Percentiles rank a stretch among this genome's conserved stretches.
Conservation (phyloP, 129 eudicot species). For the Flaveria trinervia region DNA sequence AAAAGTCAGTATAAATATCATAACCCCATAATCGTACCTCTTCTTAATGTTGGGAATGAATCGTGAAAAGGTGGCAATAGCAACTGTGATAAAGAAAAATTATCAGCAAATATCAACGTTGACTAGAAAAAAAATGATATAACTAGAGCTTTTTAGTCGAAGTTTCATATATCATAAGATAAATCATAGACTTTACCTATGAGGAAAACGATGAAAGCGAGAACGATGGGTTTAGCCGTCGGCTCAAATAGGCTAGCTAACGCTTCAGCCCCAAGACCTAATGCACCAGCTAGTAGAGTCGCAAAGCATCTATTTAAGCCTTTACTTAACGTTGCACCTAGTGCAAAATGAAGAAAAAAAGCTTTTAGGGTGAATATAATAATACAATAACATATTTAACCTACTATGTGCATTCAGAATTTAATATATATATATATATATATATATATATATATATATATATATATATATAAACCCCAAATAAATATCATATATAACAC, state of each 20-base stretch:
- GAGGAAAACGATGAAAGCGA: slow-evolving; percentile 55
- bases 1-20: slow-evolving; percentile 78
- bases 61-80: slow-evolving; percentile 57
- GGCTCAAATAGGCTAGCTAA: slow-evolving; percentile 58
- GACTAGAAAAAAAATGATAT: too few species aligned
- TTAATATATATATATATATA: background rate
- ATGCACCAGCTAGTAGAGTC: slow-evolving; percentile 67
- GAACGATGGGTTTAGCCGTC: slow-evolving; percentile 56
- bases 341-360: slow-evolving; percentile 1
- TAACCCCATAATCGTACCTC: slow-evolving; percentile 76
- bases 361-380: background rate
- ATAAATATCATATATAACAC: too few species aligned
- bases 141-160: too few species aligned
- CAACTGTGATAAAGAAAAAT: slow-evolving; percentile 39
- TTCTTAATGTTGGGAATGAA: slow-evolving; percentile 70
- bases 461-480: background rate
- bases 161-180: too few species aligned
- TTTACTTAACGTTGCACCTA: slow-evolving; percentile 78
- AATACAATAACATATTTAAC: background rate
- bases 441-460: too few species aligned
- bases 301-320: slow-evolving; percentile 74
- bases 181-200: slow-evolving; percentile 44
- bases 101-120: background rate
- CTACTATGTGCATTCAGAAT: background rate
- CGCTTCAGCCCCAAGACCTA: slow-evolving; percentile 68